Evolutionary conservation across 2,329 filamentous ascomycete species (phyloP), one percentile per base, ranked within the genome.

Genomic region (Stachybotrys chlorohalonatus): DNA sequence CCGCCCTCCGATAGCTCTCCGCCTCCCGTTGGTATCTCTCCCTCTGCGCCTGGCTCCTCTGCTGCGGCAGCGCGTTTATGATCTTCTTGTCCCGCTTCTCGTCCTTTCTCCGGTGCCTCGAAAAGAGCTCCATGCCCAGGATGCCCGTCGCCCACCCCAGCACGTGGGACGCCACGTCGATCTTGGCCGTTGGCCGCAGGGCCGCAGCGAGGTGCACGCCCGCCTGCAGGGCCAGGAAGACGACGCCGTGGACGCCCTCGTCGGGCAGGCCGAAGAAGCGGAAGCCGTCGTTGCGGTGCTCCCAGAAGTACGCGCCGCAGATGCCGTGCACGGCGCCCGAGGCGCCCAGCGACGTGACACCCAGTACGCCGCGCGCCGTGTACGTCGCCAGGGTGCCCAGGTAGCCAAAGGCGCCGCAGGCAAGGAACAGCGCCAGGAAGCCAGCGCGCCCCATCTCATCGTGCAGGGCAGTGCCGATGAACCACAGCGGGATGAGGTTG

Each of bases 371-470:
- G 52, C 73, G 65, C 53, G 80, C 65, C 50, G 80, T 77, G 55
- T 79, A 73, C 50, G 69, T 68, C 31, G 72, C 62, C 56, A 90
- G 71, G 49, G 81, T 83, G n/a, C 75, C 72, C 57, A 85, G 77
- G 56, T 81, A 83, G 8, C 81, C 83, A 1, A 83, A 48, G 1
- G 76, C 73, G 53, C 85, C 86, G 7, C 78, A 77, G 7, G 77
- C 72, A 36, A 87, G 59, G 67, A 86, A 89, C 36, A 89, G 70
- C n/a, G 84, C 79, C 17, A 90, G 70, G 69, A 90, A 90, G 54
- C 81, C 77, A 13, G 80, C 85, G 11, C 87, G 78, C 11, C 85
- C 87, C 31, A 90, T 72, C 60, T 90, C 85, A 57, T 89, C 84
- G 69, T 89, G 85, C 39, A 90, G 73, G 1, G 78, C 75, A 9